Conservation (phyloP, 768 basidiomycete genomes). For the Boletus sp. region DNA sequence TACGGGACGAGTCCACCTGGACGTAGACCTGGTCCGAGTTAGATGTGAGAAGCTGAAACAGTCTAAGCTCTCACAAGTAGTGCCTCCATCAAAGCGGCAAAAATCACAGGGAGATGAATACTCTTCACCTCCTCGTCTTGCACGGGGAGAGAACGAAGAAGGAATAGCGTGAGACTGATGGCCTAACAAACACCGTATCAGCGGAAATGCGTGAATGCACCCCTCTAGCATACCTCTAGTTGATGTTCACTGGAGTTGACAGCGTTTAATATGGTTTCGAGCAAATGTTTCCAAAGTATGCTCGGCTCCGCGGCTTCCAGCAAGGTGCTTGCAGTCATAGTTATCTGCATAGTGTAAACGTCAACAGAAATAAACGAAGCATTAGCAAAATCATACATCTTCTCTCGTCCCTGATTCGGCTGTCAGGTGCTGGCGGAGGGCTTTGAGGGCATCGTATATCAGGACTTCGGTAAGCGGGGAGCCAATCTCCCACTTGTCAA, state of each 20-base stretch:
- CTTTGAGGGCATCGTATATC: slow-evolving; percentile 75
- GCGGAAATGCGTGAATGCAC: neutral
- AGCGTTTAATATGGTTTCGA: slow-evolving; percentile 53
- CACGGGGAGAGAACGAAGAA: slow-evolving; percentile 65
- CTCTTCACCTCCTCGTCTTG: slow-evolving; percentile 87
- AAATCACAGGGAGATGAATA: slow-evolving; percentile 77
- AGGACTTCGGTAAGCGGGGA: slow-evolving; percentile 72
- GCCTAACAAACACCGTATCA: slow-evolving; percentile 41
- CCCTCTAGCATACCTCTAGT: slow-evolving; percentile 44
- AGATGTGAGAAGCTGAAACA: neutral
- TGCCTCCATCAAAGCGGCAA: slow-evolving; percentile 62
- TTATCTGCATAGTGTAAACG: slow-evolving; percentile 42
- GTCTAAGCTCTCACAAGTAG: slow-evolving; percentile 49
- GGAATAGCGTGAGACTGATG: slow-evolving; percentile 64
- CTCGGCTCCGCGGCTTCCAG: slow-evolving; percentile 93
- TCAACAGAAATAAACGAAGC: neutral
- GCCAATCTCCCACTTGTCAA: slow-evolving; percentile 98
- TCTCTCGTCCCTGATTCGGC: slow-evolving; percentile 50
- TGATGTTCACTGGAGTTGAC: slow-evolving; percentile 41
- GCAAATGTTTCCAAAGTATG: slow-evolving; percentile 78
- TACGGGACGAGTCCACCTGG: slow-evolving; percentile 33
- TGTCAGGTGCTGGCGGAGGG: slow-evolving; percentile 57
- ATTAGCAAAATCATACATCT: slow-evolving; percentile 47
- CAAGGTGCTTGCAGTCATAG: slow-evolving; percentile 80
- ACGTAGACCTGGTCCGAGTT: slow-evolving; percentile 34